These are phyloP conservation scores for Annona squamosa DNA, from an alignment of 164 flowering plant genomes.

Conservation along the genomic window DNA sequence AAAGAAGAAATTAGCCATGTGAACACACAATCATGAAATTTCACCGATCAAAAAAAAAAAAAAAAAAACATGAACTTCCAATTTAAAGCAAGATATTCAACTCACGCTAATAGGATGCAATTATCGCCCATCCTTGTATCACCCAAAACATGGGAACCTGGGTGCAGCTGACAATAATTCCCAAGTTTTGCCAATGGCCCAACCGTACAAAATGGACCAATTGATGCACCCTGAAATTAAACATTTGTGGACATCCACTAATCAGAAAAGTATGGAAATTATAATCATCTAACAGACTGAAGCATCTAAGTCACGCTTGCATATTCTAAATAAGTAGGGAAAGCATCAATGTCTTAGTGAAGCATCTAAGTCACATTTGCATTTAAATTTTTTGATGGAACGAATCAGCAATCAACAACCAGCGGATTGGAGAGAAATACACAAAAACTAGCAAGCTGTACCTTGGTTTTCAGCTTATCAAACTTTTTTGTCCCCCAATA, in stretches of 20 bases:
- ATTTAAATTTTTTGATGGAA: too few relatives aligned
- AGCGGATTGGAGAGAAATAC: neutral
- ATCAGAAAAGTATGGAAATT: neutral
- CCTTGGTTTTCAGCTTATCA: too few relatives aligned
- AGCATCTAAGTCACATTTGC: too few relatives aligned
- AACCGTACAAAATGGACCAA: slow-evolving; percentile 86
- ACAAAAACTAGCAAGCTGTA: neutral
- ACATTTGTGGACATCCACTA: neutral
- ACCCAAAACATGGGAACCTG: slow-evolving; percentile 85
- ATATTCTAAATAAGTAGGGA: neutral
- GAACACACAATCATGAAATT: neutral
- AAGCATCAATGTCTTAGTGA: neutral
- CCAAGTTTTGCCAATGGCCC: slow-evolving; percentile 72
- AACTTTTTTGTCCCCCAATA: too few relatives aligned
- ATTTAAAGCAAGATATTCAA: neutral
- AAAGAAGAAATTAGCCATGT: neutral
- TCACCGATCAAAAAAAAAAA: too few relatives aligned
- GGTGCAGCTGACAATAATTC: slow-evolving; percentile 55
- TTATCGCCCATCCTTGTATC: slow-evolving; percentile 67
- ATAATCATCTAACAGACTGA: neutral
- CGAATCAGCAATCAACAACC: neutral
- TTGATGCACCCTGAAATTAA: slow-evolving; percentile 53
- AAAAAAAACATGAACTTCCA: neutral
- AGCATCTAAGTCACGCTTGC: neutral
- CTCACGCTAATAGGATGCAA: slow-evolving; percentile 74